Percentiles rank a stretch among this genome's conserved stretches.
Conservation (phyloP, 371 early-diverging fungal species). For the Circinella minor region DNA sequence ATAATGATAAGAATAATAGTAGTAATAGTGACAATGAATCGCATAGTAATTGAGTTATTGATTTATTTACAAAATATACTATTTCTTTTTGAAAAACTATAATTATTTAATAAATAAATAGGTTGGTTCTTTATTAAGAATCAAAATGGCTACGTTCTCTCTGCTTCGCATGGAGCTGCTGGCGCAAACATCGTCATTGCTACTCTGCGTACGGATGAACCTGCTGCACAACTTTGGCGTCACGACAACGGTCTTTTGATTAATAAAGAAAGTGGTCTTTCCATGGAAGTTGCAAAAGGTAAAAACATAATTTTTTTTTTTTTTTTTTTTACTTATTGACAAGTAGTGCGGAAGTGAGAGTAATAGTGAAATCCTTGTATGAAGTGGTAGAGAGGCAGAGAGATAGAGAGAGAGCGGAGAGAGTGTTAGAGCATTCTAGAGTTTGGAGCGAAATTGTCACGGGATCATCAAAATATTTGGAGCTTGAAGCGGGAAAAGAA, state of each 20-base stretch:
- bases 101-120: conserved; percentile 18
- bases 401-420: neutral
- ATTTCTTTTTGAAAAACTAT: neutral
- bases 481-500: conserved; percentile 7
- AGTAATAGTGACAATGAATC: too few species aligned
- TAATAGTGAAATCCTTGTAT: too few species aligned
- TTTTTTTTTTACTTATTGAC: conserved; percentile 1
- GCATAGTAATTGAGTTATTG: too few species aligned
- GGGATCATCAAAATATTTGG: neutral
- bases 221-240: conserved; percentile 59
- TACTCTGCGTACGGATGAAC: conserved; percentile 40
- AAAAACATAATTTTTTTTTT: conserved; percentile 16
- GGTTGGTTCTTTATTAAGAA: conserved; percentile 71
- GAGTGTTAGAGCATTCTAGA: too few species aligned
- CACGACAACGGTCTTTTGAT: conserved; percentile 57
- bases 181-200: conserved; percentile 45
- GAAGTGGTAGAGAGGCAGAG: too few species aligned
- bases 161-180: conserved; percentile 40
- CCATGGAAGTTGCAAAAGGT: conserved; percentile 64
- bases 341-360: neutral
- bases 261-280: conserved; percentile 61
- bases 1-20: too few species aligned
- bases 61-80: too few species aligned
- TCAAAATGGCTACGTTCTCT: conserved; percentile 53
- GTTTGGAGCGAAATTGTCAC: neutral